Evolutionary conservation across 805 yeast genomes (phyloP).

Genomic region (Cyberlindnera subsufficiens): DNA sequence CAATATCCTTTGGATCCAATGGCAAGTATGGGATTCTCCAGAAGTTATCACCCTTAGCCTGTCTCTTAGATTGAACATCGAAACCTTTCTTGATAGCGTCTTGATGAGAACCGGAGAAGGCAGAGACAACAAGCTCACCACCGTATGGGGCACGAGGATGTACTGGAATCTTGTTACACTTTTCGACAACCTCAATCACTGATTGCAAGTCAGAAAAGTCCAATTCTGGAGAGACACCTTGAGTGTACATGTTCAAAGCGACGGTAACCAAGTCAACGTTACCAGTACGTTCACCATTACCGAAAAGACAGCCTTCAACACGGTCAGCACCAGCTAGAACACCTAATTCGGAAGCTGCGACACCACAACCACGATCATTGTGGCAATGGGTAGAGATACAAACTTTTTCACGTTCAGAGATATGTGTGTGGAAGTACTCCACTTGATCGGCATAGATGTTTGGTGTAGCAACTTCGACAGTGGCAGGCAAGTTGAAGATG

Average conservation of each 20-base stretch:
- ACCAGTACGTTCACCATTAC: slow-evolving; percentile 84
- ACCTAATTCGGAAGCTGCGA: slow-evolving; percentile 77
- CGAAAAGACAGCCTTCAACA: slow-evolving; percentile 78
- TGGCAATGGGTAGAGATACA: slow-evolving; percentile 70
- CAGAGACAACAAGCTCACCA: slow-evolving; percentile 73
- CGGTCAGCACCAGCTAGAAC: slow-evolving; percentile 80
- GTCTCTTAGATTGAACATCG: slow-evolving; percentile 45
- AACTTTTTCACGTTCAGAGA: slow-evolving; percentile 65
- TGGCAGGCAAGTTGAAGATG: slow-evolving; percentile 75
- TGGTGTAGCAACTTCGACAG: slow-evolving; percentile 74
- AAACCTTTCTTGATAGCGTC: slow-evolving; percentile 69
- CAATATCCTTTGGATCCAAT: slow-evolving; percentile 75
- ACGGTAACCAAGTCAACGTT: slow-evolving; percentile 73
- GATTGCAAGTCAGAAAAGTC: slow-evolving; percentile 67
- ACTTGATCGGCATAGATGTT: slow-evolving; percentile 77
- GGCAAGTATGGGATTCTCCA: slow-evolving; percentile 79
- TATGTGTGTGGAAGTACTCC: slow-evolving; percentile 65
- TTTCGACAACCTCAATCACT: slow-evolving; percentile 63
- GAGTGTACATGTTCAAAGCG: slow-evolving; percentile 73
- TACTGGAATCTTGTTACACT: slow-evolving; percentile 72
- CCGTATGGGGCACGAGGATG: slow-evolving; percentile 76
- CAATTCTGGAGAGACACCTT: slow-evolving; percentile 65
- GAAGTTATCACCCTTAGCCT: slow-evolving; percentile 38
- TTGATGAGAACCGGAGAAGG: slow-evolving; percentile 71
- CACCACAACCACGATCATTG: slow-evolving; percentile 81